phyloP scores from a whole-genome alignment of 2,329 filamentous ascomycete genomes.

The Botrytis cinerea region DNA sequence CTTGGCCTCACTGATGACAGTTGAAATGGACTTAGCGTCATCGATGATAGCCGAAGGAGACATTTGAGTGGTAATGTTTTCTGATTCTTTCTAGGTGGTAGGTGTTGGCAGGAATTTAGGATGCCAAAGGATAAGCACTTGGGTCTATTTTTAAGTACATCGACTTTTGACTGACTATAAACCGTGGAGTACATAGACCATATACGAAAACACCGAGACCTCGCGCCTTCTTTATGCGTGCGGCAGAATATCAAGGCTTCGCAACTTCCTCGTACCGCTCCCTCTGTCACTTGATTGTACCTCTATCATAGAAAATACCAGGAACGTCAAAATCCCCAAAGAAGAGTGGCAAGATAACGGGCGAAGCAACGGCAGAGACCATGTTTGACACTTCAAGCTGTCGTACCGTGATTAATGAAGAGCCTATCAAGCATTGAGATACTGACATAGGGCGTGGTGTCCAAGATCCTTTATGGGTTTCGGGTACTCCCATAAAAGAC shows the following conservation, averaged over 20 bases:
- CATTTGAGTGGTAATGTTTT: background rate
- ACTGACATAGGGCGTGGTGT: background rate
- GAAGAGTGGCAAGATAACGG: too few species aligned
- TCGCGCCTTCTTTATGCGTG: background rate
- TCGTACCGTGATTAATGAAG: background rate
- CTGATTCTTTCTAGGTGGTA: background rate
- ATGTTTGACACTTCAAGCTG: background rate
- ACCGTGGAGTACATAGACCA: background rate
- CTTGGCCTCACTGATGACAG: background rate
- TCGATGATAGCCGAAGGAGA: slow-evolving; percentile 5
- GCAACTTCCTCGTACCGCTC: background rate
- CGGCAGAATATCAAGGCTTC: too few species aligned
- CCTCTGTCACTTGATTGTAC: background rate
- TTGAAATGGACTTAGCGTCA: background rate
- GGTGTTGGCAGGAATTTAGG: background rate
- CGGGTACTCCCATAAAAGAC: background rate
- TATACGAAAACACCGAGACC: background rate
- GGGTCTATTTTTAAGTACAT: background rate
- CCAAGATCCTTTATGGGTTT: background rate
- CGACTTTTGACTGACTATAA: background rate
- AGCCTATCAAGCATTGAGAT: background rate
- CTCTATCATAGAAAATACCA: background rate
- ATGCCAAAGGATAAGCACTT: background rate
- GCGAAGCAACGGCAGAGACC: background rate
- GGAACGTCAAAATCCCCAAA: background rate